A percentile compares a stretch with the other conserved stretches of the same genome.
These are phyloP conservation scores for Mortierella polycephala DNA, from an alignment of 371 early-diverging fungal genomes.

Conservation along the genomic window DNA sequence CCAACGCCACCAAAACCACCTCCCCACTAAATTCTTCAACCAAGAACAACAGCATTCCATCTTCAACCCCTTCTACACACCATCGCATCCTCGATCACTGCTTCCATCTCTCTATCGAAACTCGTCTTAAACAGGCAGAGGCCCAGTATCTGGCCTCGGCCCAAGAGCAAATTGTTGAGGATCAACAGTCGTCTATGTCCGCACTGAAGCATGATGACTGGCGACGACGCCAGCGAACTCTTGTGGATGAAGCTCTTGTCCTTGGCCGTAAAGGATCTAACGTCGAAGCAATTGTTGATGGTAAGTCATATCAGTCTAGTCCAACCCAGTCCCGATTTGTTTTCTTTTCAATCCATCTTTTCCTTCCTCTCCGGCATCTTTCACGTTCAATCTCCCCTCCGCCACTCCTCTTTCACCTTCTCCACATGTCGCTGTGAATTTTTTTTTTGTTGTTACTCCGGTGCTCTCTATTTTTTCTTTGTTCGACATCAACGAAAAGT, in stretches of 20 bases:
- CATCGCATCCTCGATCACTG: conserved; percentile 72
- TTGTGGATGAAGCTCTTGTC: conserved; percentile 53
- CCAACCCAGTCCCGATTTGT: not conserved
- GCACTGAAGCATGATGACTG: conserved; percentile 42
- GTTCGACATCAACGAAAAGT: conserved; percentile 1
- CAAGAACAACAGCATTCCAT: conserved; percentile 16
- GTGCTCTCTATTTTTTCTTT: conserved; percentile 7
- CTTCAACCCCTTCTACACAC: conserved; percentile 62
- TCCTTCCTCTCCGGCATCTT: not conserved
- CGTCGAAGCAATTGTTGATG: conserved; percentile 54
- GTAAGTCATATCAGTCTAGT: conserved; percentile 11
- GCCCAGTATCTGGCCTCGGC: conserved; percentile 51
- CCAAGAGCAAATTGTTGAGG: conserved; percentile 49
- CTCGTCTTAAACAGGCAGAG: conserved; percentile 65
- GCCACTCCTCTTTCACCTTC: conserved; percentile 18
- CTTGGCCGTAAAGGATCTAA: conserved; percentile 55
- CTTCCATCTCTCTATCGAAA: conserved; percentile 70
- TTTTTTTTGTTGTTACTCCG: conserved; percentile 8
- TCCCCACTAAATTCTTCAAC: conserved; percentile 11
- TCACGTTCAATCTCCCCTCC: not conserved
- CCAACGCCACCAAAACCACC: conserved; percentile 8
- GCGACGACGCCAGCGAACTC: conserved; percentile 51
- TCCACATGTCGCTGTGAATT: conserved; percentile 12
- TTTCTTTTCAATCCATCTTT: not conserved
- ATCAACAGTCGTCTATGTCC: conserved; percentile 34